Percentiles rank a stretch among this genome's conserved stretches.
Evolutionary conservation across 306 rosid genomes (phyloP).

Genomic region (Delonix regia): DNA sequence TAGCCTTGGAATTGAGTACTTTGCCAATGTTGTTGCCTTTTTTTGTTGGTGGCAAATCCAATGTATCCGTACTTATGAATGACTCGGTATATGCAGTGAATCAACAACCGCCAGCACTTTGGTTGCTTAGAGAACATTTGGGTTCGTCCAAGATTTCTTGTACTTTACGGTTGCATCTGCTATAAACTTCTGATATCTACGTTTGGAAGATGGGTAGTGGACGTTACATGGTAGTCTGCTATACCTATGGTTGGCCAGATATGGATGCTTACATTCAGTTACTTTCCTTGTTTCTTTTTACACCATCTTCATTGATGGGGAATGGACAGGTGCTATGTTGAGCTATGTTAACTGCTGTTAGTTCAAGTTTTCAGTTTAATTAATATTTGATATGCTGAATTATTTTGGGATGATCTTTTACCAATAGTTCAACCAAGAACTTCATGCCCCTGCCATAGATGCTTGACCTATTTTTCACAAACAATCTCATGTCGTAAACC

Average conservation of each 20-base stretch:
- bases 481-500: too few species aligned
- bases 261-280: background rate
- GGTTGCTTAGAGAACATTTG: constrained; percentile 8
- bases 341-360: background rate
- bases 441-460: too few species aligned
- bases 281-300: background rate
- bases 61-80: background rate
- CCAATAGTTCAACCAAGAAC: too few species aligned
- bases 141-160: background rate
- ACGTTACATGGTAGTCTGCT: background rate
- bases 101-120: constrained; percentile 33
- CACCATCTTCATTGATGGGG: background rate
- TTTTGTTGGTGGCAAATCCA: background rate
- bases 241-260: background rate
- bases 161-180: background rate
- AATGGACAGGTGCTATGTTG: background rate
- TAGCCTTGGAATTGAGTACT: background rate
- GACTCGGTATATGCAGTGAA: background rate
- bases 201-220: background rate
- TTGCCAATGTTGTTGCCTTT: background rate
- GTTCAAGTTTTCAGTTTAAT: too few species aligned
- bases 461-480: too few species aligned
- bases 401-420: background rate
- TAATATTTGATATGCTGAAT: background rate
- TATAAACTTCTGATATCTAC: background rate